Evolutionary conservation across 2,329 filamentous ascomycete genomes (phyloP).

Genomic region (Neoscytalidium dimidiatum): DNA sequence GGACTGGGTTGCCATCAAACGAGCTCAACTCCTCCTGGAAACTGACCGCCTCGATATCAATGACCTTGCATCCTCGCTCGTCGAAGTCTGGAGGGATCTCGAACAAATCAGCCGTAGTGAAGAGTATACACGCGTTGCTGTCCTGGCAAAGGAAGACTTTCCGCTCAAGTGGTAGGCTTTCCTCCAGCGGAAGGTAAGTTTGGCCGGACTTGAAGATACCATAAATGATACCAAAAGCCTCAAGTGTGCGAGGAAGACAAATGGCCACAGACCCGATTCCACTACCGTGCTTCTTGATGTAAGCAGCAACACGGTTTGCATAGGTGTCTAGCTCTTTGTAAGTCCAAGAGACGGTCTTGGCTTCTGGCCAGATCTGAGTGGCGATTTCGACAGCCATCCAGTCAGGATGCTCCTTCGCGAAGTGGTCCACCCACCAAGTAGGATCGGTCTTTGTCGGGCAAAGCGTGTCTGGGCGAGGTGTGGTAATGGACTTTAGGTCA

Average conservation of each 20-base stretch:
- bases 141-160: constrained; percentile 36
- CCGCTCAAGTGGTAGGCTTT: constrained; percentile 37
- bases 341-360: constrained; percentile 54
- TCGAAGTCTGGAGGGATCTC: constrained; percentile 24
- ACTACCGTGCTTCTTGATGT: constrained; percentile 45
- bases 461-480: constrained; percentile 59
- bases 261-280: constrained; percentile 61
- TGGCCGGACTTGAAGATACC: constrained; percentile 40
- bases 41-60: not conserved
- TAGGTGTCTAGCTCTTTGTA: constrained; percentile 18
- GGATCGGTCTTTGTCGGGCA: constrained; percentile 59
- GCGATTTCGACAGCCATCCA: constrained; percentile 66
- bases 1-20: not conserved
- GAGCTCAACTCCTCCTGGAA: constrained; percentile 11
- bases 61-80: constrained; percentile 23
- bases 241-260: constrained; percentile 76
- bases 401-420: constrained; percentile 57
- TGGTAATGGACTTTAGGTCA: constrained; percentile 61
- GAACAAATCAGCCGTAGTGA: constrained; percentile 20
- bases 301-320: constrained; percentile 28
- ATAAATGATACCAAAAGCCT: constrained; percentile 68
- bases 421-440: constrained; percentile 72
- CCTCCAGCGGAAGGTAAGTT: constrained; percentile 40
- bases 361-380: constrained; percentile 49
- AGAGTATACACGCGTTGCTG: constrained; percentile 16